phyloP scores from a whole-genome alignment of 2,329 filamentous ascomycete species.

The Leptographium procerum region DNA sequence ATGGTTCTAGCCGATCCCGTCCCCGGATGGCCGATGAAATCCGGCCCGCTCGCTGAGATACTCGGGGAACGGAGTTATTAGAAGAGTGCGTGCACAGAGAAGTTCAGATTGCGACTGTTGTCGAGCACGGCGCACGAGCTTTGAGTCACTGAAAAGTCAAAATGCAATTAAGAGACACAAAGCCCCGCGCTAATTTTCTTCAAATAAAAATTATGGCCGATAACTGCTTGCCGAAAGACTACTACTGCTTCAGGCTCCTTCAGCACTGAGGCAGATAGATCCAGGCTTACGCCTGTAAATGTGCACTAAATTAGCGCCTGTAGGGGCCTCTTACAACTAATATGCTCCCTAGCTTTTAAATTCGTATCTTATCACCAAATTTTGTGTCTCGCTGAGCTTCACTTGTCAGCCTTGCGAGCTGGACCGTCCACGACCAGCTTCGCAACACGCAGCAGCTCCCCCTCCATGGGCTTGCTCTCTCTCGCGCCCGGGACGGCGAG shows the following conservation, averaged over 20 bases:
- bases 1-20: not conserved
- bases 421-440: conserved; percentile 29
- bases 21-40: not conserved
- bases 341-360: not conserved
- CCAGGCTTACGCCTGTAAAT: not conserved
- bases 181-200: not conserved
- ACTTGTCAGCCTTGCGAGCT: not conserved
- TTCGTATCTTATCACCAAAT: not conserved
- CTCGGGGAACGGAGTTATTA: not conserved
- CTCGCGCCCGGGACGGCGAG: conserved; percentile 23
- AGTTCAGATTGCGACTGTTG: not conserved
- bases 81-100: not conserved
- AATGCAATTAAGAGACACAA: not conserved
- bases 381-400: not conserved
- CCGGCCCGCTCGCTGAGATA: not conserved
- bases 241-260: not conserved
- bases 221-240: no score
- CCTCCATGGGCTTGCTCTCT: conserved; percentile 30
- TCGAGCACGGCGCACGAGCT: not conserved
- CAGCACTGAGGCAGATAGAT: no score
- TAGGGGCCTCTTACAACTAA: not conserved
- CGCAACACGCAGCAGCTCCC: conserved; percentile 26
- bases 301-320: not conserved
- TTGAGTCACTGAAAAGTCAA: not conserved
- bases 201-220: not conserved